phyloP scores from a whole-genome alignment of 768 basidiomycete genomes.

The Mycena olivaceomarginata region DNA sequence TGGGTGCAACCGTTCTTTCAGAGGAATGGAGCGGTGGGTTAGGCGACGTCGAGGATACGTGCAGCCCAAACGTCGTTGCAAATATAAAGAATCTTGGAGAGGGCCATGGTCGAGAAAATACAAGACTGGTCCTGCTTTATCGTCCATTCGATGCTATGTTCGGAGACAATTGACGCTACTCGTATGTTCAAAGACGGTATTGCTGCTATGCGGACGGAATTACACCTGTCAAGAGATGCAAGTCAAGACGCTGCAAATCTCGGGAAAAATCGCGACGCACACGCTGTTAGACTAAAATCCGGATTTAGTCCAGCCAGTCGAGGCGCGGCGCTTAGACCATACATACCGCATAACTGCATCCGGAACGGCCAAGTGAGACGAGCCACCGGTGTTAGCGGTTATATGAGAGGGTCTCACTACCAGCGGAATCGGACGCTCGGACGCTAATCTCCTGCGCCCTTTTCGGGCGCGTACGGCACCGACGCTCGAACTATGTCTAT shows the following conservation, averaged over 20 bases:
- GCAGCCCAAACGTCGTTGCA: constrained; percentile 20
- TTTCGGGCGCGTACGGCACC: constrained; percentile 8
- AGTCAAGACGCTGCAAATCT: constrained; percentile 2
- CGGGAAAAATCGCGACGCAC: constrained; percentile 1
- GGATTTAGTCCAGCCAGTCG: background rate
- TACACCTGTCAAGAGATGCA: background rate
- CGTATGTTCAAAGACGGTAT: too few relatives aligned
- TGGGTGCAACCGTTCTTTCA: constrained; percentile 13
- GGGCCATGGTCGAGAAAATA: constrained; percentile 18
- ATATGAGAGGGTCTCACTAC: background rate
- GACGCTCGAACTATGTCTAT: background rate
- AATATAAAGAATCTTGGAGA: constrained; percentile 23
- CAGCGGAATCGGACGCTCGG: background rate
- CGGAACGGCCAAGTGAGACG: background rate
- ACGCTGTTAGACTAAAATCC: background rate
- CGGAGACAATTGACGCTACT: background rate
- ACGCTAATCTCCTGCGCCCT: constrained; percentile 6
- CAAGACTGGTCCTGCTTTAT: background rate
- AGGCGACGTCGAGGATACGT: constrained; percentile 29
- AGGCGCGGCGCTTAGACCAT: background rate
- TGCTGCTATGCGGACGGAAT: background rate
- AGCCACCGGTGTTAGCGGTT: constrained; percentile 11
- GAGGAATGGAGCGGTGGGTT: constrained; percentile 26
- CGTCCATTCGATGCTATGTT: background rate
- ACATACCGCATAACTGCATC: background rate